These are phyloP conservation scores for Trichoderma hamatum DNA, from an alignment of 2,329 filamentous ascomycete genomes.

Conservation along the genomic window DNA sequence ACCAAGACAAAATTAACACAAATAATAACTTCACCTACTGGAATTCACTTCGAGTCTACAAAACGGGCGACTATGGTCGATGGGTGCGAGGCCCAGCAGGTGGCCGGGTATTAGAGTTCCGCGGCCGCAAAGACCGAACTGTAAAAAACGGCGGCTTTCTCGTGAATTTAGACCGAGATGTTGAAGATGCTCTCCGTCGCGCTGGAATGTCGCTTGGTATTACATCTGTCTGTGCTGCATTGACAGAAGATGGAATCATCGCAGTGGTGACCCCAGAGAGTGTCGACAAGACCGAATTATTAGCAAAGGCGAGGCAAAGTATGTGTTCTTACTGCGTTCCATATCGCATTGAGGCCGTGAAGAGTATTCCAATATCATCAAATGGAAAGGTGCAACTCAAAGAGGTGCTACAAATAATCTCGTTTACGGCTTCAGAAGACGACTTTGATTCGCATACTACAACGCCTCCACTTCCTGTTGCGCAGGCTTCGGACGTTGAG, in stretches of 20 bases:
- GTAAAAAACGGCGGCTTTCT: conserved; percentile 25
- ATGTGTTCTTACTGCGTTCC: conserved; percentile 24
- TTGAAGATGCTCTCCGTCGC: conserved; percentile 15
- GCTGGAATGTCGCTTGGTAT: conserved; percentile 3
- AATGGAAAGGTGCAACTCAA: conserved; percentile 23
- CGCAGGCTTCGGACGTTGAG: neutral
- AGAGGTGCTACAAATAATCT: neutral
- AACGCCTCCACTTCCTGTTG: neutral
- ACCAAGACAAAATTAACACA: conserved; percentile 10
- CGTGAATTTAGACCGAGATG: conserved; percentile 24
- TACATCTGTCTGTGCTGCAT: conserved; percentile 9
- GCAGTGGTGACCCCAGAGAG: conserved; percentile 22
- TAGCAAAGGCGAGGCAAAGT: neutral
- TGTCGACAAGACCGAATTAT: neutral
- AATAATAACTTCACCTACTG: neutral
- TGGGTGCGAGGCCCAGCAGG: conserved; percentile 13
- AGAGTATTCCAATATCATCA: conserved; percentile 8
- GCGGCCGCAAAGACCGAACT: conserved; percentile 23
- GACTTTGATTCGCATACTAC: neutral
- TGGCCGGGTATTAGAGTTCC: conserved; percentile 21
- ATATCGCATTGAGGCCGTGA: conserved; percentile 6
- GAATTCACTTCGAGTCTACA: conserved; percentile 5
- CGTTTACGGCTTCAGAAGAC: neutral
- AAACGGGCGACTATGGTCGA: conserved; percentile 20
- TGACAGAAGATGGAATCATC: conserved; percentile 22